Evolutionary conservation across 148 eudicot genomes (phyloP).

Genomic region (Chenopodium suecicum): DNA sequence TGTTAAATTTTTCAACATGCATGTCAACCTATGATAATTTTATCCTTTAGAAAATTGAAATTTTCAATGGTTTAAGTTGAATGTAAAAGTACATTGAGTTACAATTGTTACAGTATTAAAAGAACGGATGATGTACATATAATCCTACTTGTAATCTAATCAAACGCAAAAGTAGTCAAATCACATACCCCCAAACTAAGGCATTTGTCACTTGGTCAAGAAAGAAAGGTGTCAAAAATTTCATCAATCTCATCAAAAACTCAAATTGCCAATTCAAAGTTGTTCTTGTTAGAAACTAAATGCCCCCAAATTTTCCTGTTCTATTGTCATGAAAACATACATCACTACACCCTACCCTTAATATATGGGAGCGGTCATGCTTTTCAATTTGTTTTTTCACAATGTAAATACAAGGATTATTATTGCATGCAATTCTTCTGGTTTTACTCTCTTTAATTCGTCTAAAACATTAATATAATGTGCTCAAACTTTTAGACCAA

Average conservation of each 20-base stretch:
- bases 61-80: too few species aligned
- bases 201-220: background rate
- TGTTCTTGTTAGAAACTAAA: background rate
- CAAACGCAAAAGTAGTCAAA: background rate
- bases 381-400: background rate
- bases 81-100: too few species aligned
- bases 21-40: too few species aligned
- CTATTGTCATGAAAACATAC: background rate
- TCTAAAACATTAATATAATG: background rate
- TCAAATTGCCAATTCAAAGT: background rate
- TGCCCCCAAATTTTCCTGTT: background rate
- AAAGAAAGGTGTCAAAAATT: background rate
- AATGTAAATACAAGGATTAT: too few species aligned
- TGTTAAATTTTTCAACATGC: too few species aligned
- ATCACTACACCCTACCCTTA: background rate
- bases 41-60: too few species aligned
- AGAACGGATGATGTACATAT: too few species aligned
- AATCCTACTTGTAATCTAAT: too few species aligned
- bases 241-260: background rate
- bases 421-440: background rate
- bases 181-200: too few species aligned
- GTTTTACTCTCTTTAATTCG: conserved; percentile 4
- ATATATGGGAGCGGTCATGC: conserved; percentile 4
- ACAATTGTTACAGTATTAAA: too few species aligned
- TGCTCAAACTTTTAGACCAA: too few species aligned